A percentile compares a stretch with the other conserved stretches of the same genome.
These are phyloP conservation scores for Botrytis medusae DNA, from an alignment of 2,329 filamentous ascomycete genomes.

Conservation along the genomic window DNA sequence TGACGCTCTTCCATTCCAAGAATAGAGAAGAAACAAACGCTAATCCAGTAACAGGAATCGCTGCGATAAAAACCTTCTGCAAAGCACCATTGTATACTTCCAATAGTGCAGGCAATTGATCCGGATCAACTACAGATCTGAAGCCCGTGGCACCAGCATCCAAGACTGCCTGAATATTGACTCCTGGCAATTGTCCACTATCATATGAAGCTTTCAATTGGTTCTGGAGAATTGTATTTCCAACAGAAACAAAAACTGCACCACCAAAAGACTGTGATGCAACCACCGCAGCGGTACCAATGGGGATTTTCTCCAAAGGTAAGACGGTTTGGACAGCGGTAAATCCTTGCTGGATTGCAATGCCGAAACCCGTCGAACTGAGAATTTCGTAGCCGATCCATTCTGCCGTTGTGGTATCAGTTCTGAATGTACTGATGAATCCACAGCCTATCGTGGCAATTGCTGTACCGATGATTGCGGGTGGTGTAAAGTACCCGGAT, in stretches of 20 bases:
- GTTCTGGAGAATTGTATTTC: conserved; percentile 46
- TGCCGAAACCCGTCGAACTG: conserved; percentile 33
- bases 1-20: conserved; percentile 50
- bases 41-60: conserved; percentile 49
- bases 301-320: conserved; percentile 43
- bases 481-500: conserved; percentile 39
- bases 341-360: conserved; percentile 37
- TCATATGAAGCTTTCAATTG: conserved; percentile 25
- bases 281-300: conserved; percentile 47
- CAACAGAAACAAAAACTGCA: conserved; percentile 49
- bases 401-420: conserved; percentile 42
- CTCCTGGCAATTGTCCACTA: conserved; percentile 26
- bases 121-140: conserved; percentile 44
- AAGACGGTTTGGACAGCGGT: conserved; percentile 37
- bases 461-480: conserved; percentile 28
- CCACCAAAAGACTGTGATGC: conserved; percentile 47
- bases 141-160: conserved; percentile 46
- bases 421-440: conserved; percentile 40
- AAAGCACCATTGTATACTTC: conserved; percentile 54
- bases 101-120: conserved; percentile 48
- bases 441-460: conserved; percentile 30
- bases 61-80: conserved; percentile 53
- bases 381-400: conserved; percentile 50
- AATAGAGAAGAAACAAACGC: conserved; percentile 49
- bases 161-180: conserved; percentile 35